Conservation (phyloP, 306 rosid species). For the Inga laurina region DNA sequence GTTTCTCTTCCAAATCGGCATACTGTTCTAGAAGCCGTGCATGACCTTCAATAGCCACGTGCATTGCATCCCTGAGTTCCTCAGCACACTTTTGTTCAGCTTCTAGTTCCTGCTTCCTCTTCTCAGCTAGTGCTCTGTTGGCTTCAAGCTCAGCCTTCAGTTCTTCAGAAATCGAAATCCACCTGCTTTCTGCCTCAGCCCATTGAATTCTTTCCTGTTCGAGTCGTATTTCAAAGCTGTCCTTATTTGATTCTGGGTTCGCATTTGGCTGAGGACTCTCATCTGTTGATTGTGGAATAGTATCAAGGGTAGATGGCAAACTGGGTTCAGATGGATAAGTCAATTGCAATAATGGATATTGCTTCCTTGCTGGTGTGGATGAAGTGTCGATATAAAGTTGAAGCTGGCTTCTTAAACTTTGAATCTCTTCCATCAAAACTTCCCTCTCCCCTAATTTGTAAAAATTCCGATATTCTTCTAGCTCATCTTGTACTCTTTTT, state of each 20-base stretch:
- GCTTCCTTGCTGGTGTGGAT: slow-evolving; percentile 55
- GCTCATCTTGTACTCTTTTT: slow-evolving; percentile 71
- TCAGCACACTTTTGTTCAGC: slow-evolving; percentile 81
- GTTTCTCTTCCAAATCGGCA: slow-evolving; percentile 98
- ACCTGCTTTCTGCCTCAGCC: slow-evolving; percentile 89
- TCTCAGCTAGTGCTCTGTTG: slow-evolving; percentile 67
- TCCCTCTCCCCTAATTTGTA: slow-evolving; percentile 88
- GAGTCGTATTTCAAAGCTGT: slow-evolving; percentile 53
- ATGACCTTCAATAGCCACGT: slow-evolving; percentile 83
- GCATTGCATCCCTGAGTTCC: slow-evolving; percentile 92
- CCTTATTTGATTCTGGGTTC: slow-evolving; percentile 54
- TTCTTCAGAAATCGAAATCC: slow-evolving; percentile 93
- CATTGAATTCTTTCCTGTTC: slow-evolving; percentile 82
- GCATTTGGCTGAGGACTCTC: slow-evolving; percentile 50
- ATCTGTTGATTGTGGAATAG: slow-evolving; percentile 62
- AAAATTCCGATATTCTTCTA: slow-evolving; percentile 71
- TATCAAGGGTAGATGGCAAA: slow-evolving; percentile 53
- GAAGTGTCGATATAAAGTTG: slow-evolving; percentile 77
- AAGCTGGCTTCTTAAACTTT: slow-evolving; percentile 90
- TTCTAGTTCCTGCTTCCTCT: slow-evolving; percentile 70
- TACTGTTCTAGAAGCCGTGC: slow-evolving; percentile 88
- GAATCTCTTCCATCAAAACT: slow-evolving; percentile 93
- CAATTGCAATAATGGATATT: slow-evolving; percentile 63
- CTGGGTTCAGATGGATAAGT: slow-evolving; percentile 56
- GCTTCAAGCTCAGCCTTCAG: slow-evolving; percentile 85